Base-by-base conservation (phyloP, 2,329 filamentous ascomycete species). In the Pseudocercospora vitis region DNA sequence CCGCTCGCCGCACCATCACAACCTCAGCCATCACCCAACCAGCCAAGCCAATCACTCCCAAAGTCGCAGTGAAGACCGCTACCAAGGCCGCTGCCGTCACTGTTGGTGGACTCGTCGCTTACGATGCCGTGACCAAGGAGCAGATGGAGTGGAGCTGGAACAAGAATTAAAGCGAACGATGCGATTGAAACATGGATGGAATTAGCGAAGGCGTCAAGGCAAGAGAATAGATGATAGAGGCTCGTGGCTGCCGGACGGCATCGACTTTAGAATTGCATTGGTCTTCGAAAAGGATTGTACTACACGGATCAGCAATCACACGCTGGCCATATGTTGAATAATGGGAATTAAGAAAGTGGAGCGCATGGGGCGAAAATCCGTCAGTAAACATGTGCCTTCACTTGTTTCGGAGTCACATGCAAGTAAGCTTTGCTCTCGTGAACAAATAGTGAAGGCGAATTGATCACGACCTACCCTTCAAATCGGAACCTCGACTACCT, bases 71-170 rank as follows among this genome's bases (percentile, higher is more conserved):
- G 3, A 45, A 45, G 42, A 8, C 42, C 14, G 42, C 14, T 16
- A 24, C 42, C 6, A 45, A 45, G 42, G n/a, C 42, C 14, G 42
- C 14, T 16, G 42, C 42, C 6, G 7, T 16, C 2, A 19, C 23
- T 14, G 42, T n/a, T 9, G 42, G 23, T 14, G 42, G 14, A 18
- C 6, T 45, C 24, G 42, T 45, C 12, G 42, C 42, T 2, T 45
- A 31, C 14, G 42, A 45, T 31, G 42, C 42, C 8, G 42, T 45
- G 6, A 31, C 42, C 42, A 45, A 45, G 42, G 42, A 45, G 24
- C 42, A 45, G 42, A 31, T 45, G 42, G 42, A 45, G 42, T 45
- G 42, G 42, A 45, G 42, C 24, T 45, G 42, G 42, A 45, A 45
- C 23, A 45, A 45, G 42, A 45, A 45, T 14, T 45, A 14, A n/a